Evolutionary conservation across 345 rosid species (phyloP), one percentile per base, ranked within the genome.

Genomic region (Trapa incisa): DNA sequence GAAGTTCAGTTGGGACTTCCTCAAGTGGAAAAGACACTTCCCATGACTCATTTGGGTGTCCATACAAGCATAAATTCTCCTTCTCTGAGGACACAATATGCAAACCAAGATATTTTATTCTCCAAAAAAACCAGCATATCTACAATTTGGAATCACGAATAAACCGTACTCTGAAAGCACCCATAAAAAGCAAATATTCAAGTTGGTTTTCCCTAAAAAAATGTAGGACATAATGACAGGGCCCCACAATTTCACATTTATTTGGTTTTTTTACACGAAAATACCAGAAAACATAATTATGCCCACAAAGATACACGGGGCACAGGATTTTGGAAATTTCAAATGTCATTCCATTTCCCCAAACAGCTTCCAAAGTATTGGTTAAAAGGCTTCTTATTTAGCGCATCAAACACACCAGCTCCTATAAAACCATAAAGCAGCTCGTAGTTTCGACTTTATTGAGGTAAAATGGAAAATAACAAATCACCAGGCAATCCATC

Each of bases 1-100:
- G 99, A 47, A 94, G 85, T 87, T 91, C 97, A 0, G 99, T 92
- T 5, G 97, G 99, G 65, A 89, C 97, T 82, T 94, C 97, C 80
- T 91, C 96, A 0, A 97, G 95, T 10, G 99, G 99, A 69, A 89
- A 74, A 65, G 86, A 85, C 67, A 94, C 99, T 82, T 89, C 93
- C 97, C 99, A 94, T 36, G 82, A 75, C 78, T 94, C 99, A 67
- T 83, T 89, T 0, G 99, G 86, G 70, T 89, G 96, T 47, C 97
- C 96, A 58, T 94, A 94, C 74, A 94, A 71, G 75, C 99, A 94
- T 82, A 91, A 75, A 79, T 91, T 94, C 79, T 94, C 97, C 88
- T 89, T 94, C 3, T 91, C 99, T 94, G 76, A 33, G 68, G 33
- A 67, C 37, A 61, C 56, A 67, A 50, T 47, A 53, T 43, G 37